These are phyloP conservation scores for Brassica nigra DNA, from an alignment of 345 rosid genomes.

Conservation along the genomic window DNA sequence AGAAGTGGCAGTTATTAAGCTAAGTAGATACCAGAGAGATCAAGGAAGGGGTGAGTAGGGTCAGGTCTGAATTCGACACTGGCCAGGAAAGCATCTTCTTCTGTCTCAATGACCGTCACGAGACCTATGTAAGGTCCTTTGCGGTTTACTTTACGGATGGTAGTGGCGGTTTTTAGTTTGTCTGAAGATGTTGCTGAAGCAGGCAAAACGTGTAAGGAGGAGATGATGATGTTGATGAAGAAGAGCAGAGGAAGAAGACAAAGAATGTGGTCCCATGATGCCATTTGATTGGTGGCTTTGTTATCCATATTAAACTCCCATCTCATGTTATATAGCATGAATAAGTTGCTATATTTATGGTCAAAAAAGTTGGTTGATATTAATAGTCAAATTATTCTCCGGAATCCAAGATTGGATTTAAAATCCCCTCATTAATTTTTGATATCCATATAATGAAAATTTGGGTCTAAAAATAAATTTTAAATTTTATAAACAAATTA, in stretches of 20 bases:
- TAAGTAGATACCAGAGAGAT: constrained; percentile 48
- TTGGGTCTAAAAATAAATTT: background rate
- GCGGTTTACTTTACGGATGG: constrained; percentile 41
- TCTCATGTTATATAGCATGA: background rate
- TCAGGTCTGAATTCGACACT: constrained; percentile 44
- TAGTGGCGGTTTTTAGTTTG: constrained; percentile 11
- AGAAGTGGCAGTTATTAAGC: background rate
- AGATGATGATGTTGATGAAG: background rate
- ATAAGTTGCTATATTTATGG: background rate
- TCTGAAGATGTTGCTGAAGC: constrained; percentile 27
- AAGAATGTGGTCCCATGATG: background rate
- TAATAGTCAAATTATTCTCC: background rate
- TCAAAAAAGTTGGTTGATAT: background rate
- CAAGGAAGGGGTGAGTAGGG: constrained; percentile 40
- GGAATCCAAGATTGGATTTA: background rate
- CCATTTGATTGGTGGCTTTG: constrained; percentile 23
- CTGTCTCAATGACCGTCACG: constrained; percentile 48
- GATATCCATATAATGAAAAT: background rate
- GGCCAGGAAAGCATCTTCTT: constrained; percentile 46
- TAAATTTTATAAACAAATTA: background rate
- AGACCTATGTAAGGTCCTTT: constrained; percentile 53
- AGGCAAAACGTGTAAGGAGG: constrained; percentile 9
- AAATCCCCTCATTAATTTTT: background rate
- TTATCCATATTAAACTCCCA: background rate
- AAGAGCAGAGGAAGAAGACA: constrained; percentile 13